phyloP scores from a whole-genome alignment of 768 basidiomycete species.

The Lactarius evosmus region DNA sequence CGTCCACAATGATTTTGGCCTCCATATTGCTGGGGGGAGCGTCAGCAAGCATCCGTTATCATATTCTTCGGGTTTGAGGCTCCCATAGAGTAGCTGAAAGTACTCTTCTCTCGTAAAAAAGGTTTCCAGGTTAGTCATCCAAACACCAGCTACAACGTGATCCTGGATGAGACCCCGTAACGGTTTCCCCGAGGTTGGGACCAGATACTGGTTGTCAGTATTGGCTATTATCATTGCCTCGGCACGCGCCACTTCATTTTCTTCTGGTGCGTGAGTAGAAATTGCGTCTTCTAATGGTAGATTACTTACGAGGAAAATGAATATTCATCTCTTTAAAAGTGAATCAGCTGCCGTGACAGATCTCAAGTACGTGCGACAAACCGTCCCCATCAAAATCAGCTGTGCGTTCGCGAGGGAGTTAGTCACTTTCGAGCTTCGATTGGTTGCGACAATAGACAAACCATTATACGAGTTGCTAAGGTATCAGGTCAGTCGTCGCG shows the following conservation, averaged over 20 bases:
- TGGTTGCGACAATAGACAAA: constrained; percentile 36
- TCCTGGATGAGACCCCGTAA: constrained; percentile 98
- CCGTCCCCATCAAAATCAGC: constrained; percentile 94
- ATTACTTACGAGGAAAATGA: constrained; percentile 88
- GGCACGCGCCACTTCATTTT: constrained; percentile 92
- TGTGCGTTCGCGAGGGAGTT: constrained; percentile 32
- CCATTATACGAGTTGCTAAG: constrained; percentile 95
- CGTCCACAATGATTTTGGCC: constrained; percentile 89
- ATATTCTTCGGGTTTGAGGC: constrained; percentile 83
- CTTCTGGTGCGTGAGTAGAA: constrained; percentile 39
- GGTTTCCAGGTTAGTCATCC: constrained; percentile 95
- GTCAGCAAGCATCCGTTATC: constrained; percentile 65
- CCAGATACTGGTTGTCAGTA: constrained; percentile 98
- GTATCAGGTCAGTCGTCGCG: constrained; percentile 27
- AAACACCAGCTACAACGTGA: constrained; percentile 97
- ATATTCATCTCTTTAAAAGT: constrained; percentile 89
- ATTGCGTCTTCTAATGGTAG: not conserved
- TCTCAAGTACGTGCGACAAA: constrained; percentile 35
- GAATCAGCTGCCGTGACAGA: constrained; percentile 22
- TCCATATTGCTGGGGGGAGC: constrained; percentile 89
- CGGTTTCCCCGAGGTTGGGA: constrained; percentile 96
- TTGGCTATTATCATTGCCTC: constrained; percentile 95
- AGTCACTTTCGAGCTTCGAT: constrained; percentile 16
- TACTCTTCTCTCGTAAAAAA: constrained; percentile 97
- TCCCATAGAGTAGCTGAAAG: constrained; percentile 92